phyloP scores from a whole-genome alignment of 2,329 filamentous ascomycete species.

The Trichoderma asperellum region DNA sequence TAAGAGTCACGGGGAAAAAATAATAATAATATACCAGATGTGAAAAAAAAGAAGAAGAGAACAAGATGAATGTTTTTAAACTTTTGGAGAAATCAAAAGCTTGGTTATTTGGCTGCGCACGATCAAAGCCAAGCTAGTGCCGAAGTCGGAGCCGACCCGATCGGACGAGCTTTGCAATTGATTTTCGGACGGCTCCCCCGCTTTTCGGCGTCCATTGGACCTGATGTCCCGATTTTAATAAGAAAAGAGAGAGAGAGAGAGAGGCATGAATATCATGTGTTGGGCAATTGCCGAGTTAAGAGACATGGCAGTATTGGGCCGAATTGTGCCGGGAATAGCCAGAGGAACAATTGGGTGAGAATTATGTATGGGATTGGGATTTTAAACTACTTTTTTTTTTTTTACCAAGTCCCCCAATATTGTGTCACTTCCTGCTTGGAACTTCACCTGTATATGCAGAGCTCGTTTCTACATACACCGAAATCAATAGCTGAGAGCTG shows the following conservation, averaged over 20 bases:
- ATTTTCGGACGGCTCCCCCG: background rate
- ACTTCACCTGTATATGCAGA: too few species aligned
- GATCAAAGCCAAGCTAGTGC: background rate
- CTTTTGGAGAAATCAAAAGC: background rate
- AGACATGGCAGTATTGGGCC: background rate
- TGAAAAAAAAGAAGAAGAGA: background rate
- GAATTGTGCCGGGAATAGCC: background rate
- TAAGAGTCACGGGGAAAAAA: background rate
- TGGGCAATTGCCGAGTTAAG: background rate
- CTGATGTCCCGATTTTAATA: too few species aligned
- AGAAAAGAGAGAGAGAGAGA: background rate
- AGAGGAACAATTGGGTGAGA: too few species aligned
- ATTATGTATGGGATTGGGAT: too few species aligned
- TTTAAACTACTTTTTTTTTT: too few species aligned
- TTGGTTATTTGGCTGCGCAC: background rate
- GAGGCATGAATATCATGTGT: background rate
- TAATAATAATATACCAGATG: background rate
- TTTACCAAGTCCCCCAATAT: too few species aligned
- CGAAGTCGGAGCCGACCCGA: constrained; percentile 18
- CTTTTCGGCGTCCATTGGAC: background rate
- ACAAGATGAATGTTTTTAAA: background rate
- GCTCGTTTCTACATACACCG: too few species aligned
- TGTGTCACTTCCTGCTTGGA: too few species aligned
- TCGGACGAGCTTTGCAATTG: background rate
- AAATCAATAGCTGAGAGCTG: too few species aligned